Evolutionary conservation across 805 yeast genomes (phyloP).

Genomic region (Metschnikowia borealis): DNA sequence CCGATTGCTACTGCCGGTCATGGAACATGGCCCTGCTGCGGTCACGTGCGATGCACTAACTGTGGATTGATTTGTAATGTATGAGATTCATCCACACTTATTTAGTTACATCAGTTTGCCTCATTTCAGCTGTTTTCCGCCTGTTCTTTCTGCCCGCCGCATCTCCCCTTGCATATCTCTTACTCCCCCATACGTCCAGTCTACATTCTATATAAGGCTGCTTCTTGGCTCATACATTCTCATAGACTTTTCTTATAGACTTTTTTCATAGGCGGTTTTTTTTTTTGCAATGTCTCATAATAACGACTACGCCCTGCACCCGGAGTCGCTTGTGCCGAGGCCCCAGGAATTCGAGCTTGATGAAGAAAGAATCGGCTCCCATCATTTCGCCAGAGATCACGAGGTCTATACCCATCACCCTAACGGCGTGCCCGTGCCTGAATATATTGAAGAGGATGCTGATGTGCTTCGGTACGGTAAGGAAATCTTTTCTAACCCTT

Average conservation of each 20-base stretch:
- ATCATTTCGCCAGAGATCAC: slow-evolving; percentile 17
- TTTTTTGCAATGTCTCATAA: not conserved
- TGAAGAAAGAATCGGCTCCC: slow-evolving; percentile 14
- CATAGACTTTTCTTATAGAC: not conserved
- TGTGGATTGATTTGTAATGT: slow-evolving; percentile 18
- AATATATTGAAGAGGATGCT: slow-evolving; percentile 31
- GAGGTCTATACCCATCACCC: slow-evolving; percentile 11
- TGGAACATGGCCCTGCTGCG: not conserved
- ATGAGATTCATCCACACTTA: slow-evolving; percentile 3
- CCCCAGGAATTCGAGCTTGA: slow-evolving; percentile 16
- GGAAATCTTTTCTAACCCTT: slow-evolving; percentile 35
- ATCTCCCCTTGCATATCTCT: not conserved
- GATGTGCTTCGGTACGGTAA: slow-evolving; percentile 32
- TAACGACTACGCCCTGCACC: slow-evolving; percentile 2
- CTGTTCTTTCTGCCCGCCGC: not conserved
- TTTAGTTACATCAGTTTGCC: not conserved
- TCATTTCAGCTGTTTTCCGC: not conserved
- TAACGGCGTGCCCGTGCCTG: slow-evolving; percentile 28
- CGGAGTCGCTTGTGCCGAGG: slow-evolving; percentile 13
- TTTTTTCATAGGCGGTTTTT: no score
- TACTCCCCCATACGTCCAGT: not conserved
- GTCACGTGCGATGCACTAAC: slow-evolving; percentile 25
- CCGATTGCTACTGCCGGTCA: not conserved
- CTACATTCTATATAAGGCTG: not conserved
- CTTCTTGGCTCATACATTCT: not conserved